A percentile compares a stretch with the other conserved stretches of the same genome.
Conservation (phyloP, 2,329 filamentous ascomycete species). For the Pseudocercospora pini-densiflorae region DNA sequence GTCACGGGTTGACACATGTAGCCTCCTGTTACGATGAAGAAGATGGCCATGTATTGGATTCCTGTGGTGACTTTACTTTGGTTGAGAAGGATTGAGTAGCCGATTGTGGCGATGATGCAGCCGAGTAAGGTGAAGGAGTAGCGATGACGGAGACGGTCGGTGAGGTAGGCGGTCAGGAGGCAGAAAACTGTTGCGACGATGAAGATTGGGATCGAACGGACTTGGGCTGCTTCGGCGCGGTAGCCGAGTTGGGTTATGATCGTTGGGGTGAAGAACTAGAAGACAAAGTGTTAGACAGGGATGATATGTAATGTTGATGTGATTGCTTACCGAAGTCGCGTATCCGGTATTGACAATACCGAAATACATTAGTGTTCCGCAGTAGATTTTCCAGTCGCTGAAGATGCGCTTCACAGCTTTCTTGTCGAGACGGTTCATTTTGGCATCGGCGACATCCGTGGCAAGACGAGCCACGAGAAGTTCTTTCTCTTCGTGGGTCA, state of each 20-base stretch:
- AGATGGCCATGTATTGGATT: conserved; percentile 60
- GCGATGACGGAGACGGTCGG: conserved; percentile 28
- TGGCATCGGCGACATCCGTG: conserved; percentile 50
- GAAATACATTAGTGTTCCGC: conserved; percentile 48
- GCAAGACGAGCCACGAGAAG: conserved; percentile 59
- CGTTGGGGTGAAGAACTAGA: conserved; percentile 53
- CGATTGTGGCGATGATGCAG: conserved; percentile 40
- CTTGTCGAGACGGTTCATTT: conserved; percentile 60
- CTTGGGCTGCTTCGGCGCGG: conserved; percentile 53
- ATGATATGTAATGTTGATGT: conserved; percentile 42
- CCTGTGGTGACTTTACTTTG: conserved; percentile 27
- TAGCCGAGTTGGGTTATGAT: conserved; percentile 67
- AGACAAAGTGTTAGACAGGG: conserved; percentile 40
- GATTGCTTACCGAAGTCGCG: conserved; percentile 35
- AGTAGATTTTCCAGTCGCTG: conserved; percentile 55
- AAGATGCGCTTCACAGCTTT: conserved; percentile 54
- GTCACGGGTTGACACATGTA: conserved; percentile 61
- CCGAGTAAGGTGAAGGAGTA: conserved; percentile 41
- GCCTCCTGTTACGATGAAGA: conserved; percentile 58
- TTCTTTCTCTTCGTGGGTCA: conserved; percentile 56
- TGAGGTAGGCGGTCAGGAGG: conserved; percentile 28
- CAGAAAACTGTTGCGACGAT: conserved; percentile 31
- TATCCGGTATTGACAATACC: conserved; percentile 53
- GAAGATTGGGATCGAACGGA: conserved; percentile 49
- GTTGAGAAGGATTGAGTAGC: conserved; percentile 60